Base-by-base conservation (phyloP, 2,329 filamentous ascomycete genomes). In the Fusarium sp. region DNA sequence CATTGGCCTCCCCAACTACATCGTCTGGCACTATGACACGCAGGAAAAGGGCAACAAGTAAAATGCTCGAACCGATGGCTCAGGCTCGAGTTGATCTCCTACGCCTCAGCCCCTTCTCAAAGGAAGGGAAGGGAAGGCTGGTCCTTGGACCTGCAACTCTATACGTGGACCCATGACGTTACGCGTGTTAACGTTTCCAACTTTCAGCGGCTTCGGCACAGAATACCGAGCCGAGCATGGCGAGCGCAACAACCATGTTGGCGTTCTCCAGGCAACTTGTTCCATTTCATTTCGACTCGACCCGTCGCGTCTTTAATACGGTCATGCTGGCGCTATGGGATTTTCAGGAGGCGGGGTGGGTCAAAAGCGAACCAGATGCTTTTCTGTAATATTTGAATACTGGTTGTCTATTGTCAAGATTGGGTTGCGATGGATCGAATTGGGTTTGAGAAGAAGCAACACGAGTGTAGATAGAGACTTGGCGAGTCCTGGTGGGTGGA, bases 1-100 rank as follows among this genome's bases (percentile, higher is more conserved):
- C 30, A 90, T 95, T 77, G 97, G 97, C 54, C 87, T 99, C 66
- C 97, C 96, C 48, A 99, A 99, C 83, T 99, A 99, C 82, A 92
- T 99, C 60, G 96, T 99, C 68, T 99, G 97, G 97, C 97, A 99
- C 82, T 94, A 98, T 79, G 97, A 99, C 83, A 99, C 97, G 3
- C 91, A 95, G 66, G 97, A 99, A 87, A 98, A 98, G 88, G 90
- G 91, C 37, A 98, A 98, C 82, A 81, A 84, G 77, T 90, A 84
- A 68, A 64, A 43, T 39, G 68, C 37, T 37, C 41, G 64, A 63
- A 32, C 39, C 18, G 41, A 45, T 39, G 52, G 54, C 45, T 63
- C 25, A 63, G 57, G 35, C 59, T 56, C 39, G 64, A 62, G 59
- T 65, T 56, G 66, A 63, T 39, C 23, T 73, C 35, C 41, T 52